Base-by-base conservation (phyloP, 2,329 filamentous ascomycete species). In the Colletotrichum shisoi region DNA sequence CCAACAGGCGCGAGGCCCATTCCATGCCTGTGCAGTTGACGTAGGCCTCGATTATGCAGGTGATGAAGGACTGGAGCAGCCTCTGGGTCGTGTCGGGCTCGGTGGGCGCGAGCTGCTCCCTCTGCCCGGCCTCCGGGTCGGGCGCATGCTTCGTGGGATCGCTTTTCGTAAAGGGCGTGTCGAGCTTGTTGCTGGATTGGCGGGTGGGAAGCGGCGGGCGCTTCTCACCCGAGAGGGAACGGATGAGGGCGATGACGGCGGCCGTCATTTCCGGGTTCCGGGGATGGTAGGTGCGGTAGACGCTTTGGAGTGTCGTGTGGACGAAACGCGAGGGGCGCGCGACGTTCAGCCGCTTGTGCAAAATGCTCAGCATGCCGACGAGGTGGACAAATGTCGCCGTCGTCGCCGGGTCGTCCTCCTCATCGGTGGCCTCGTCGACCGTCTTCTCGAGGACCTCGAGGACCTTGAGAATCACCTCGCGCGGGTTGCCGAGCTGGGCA, bases 381-480 rank as follows among this genome's bases (percentile, higher is more conserved):
- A 94, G 80, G 6, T 86, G 84, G 71, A 91, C 86, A 75, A 93
- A 93, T 70, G 88, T 88, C 57, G 71, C 71, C 37, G 73, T 74
- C 71, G 62, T 78, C 21, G 78, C 77, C 11, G 76, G 76, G 8
- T 79, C 78, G 12, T 70, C 73, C 1, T 78, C 78, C 1, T 77
- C 74, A 52, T 79, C 79, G 9, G 79, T 77, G 31, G 82, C 79
- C n/a, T 81, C 79, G 44, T 75, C 74, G 49, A 78, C 75, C 5
- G 78, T 76, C 53, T 86, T 83, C 58, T 90, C 86, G 68, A 95
- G 80, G 15, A 87, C 86, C 75, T 94, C 91, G 31, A 92, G 89
- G 37, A 93, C 87, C 75, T 94, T 94, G 72, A 95, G 82, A 67
- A 94, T 90, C 52, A 93, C 90, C 77, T 95, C 92, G 57, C 91